phyloP scores from a whole-genome alignment of 257 asterid species.

The Plectranthus barbatus region DNA sequence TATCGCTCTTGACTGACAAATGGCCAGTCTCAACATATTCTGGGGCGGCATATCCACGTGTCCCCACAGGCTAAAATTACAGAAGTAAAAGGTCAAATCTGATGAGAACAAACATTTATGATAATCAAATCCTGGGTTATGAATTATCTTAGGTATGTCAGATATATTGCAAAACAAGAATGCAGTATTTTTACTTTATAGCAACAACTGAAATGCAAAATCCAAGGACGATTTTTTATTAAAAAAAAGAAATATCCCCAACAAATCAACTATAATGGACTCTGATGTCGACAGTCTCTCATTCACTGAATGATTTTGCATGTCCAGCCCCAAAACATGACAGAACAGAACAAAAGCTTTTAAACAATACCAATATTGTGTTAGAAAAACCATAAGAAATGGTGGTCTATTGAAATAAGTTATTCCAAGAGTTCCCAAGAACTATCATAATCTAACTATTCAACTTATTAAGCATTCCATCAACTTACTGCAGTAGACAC shows the following conservation, averaged over 20 bases:
- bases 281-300: neutral
- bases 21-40: constrained; percentile 73
- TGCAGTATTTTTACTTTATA: neutral
- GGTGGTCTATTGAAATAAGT: neutral
- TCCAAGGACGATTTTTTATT: neutral
- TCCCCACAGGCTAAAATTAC: constrained; percentile 68
- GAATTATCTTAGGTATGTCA: neutral
- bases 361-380: neutral
- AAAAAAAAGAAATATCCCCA: neutral
- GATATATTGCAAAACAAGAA: neutral
- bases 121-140: neutral
- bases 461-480: constrained; percentile 5
- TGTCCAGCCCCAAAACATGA: neutral
- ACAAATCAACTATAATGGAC: neutral
- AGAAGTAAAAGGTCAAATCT: neutral
- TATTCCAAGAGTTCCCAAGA: neutral
- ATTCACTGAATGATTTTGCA: neutral
- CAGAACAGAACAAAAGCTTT: neutral
- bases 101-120: neutral
- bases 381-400: neutral
- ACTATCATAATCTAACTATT: neutral
- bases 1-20: constrained; percentile 67
- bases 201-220: neutral
- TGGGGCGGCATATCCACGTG: constrained; percentile 91
- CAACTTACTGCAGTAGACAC: constrained; percentile 86